Conservation (phyloP, 805 yeast species). For the Danielozyma ontarioensis region DNA sequence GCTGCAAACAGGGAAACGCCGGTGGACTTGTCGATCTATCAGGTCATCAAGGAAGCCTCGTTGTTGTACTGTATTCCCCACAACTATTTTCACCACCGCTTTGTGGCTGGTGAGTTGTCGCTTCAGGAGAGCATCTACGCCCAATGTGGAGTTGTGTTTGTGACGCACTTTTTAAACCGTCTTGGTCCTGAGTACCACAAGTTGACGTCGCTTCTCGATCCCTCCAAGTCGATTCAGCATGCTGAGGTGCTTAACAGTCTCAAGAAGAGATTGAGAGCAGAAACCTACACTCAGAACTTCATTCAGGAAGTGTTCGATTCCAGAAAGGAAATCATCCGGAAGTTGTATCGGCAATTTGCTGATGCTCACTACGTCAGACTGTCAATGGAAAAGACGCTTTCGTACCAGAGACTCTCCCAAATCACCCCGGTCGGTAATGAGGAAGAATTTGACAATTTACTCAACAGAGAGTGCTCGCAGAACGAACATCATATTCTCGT, state of each 20-base stretch:
- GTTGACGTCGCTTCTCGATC: slow-evolving; percentile 58
- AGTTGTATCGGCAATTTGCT: slow-evolving; percentile 86
- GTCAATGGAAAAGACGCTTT: slow-evolving; percentile 68
- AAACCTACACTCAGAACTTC: slow-evolving; percentile 84
- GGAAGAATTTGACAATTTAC: slow-evolving; percentile 64
- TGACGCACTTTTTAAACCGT: slow-evolving; percentile 90
- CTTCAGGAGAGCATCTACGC: slow-evolving; percentile 94
- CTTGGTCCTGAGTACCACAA: slow-evolving; percentile 85
- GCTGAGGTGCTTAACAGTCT: slow-evolving; percentile 73
- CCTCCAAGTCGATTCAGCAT: slow-evolving; percentile 56
- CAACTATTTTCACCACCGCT: slow-evolving; percentile 70
- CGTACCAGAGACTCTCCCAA: slow-evolving; percentile 80
- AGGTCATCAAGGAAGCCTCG: slow-evolving; percentile 91
- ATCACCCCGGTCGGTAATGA: slow-evolving; percentile 70
- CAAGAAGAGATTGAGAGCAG: slow-evolving; percentile 86
- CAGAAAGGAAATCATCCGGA: slow-evolving; percentile 68
- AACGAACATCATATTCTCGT: slow-evolving; percentile 77
- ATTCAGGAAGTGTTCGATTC: slow-evolving; percentile 71
- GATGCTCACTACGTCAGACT: slow-evolving; percentile 79
- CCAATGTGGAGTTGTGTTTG: slow-evolving; percentile 88
- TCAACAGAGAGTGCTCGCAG: slow-evolving; percentile 68
- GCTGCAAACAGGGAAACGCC: slow-evolving; percentile 39
- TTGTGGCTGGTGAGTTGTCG: slow-evolving; percentile 72
- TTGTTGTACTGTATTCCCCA: slow-evolving; percentile 87
- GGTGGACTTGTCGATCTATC: slow-evolving; percentile 74